These are phyloP conservation scores for Annulohypoxylon moriforme DNA, from an alignment of 495 filamentous ascomycete species.

Conservation along the genomic window DNA sequence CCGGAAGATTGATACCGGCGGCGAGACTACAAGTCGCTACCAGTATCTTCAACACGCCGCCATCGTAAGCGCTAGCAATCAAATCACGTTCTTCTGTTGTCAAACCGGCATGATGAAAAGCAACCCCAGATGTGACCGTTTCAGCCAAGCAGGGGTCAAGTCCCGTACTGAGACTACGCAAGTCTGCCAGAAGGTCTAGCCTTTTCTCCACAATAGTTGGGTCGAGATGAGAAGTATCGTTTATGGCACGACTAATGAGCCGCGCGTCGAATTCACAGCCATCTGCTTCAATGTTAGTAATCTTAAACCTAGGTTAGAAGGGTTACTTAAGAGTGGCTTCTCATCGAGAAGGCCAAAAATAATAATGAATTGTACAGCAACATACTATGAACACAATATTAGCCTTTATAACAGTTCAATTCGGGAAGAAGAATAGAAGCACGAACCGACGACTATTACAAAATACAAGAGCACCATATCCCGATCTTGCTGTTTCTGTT, in stretches of 20 bases:
- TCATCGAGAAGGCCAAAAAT: background rate
- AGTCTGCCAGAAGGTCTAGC: conserved; percentile 72
- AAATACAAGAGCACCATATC: conserved; percentile 81
- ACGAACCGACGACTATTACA: conserved; percentile 70
- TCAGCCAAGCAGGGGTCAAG: conserved; percentile 74
- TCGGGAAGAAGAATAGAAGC: background rate
- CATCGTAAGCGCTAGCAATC: conserved; percentile 77
- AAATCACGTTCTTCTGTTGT: conserved; percentile 84
- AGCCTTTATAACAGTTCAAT: conserved; percentile 1
- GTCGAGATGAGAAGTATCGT: conserved; percentile 55
- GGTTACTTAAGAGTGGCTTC: background rate
- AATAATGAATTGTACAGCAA: background rate
- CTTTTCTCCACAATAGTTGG: conserved; percentile 66
- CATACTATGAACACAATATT: conserved; percentile 35
- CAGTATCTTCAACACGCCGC: conserved; percentile 74
- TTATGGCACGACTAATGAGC: conserved; percentile 72
- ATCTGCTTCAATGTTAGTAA: conserved; percentile 33
- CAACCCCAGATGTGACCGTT: conserved; percentile 73
- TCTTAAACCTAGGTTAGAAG: background rate
- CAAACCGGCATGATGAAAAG: conserved; percentile 85
- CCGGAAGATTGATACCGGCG: conserved; percentile 83
- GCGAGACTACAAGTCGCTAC: conserved; percentile 86
- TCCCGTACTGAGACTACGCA: conserved; percentile 74
- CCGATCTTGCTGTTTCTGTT: conserved; percentile 71
- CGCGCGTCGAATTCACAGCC: conserved; percentile 73